These are phyloP conservation scores for Pestalotiopsis fici DNA, from an alignment of 2,329 filamentous ascomycete species.

Conservation along the genomic window DNA sequence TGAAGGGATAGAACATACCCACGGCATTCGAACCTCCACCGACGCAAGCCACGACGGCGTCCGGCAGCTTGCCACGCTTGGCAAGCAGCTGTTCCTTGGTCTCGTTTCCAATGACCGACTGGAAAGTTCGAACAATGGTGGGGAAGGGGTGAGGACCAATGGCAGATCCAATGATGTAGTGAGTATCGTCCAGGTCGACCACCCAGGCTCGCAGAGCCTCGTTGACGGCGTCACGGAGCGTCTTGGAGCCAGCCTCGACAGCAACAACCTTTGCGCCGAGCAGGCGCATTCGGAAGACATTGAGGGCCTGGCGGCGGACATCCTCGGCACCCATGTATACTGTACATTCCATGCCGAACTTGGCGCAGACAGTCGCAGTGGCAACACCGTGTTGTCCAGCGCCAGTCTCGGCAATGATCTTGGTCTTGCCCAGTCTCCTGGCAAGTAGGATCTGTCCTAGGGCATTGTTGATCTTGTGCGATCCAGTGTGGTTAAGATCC, in stretches of 20 bases:
- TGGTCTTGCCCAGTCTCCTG: slow-evolving; percentile 84
- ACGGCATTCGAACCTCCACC: slow-evolving; percentile 93
- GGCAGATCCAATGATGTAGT: slow-evolving; percentile 97
- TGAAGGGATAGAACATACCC: slow-evolving; percentile 98
- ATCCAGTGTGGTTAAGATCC: slow-evolving; percentile 96
- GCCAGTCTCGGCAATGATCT: slow-evolving; percentile 97
- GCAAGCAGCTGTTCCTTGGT: slow-evolving; percentile 89
- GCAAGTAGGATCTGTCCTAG: slow-evolving; percentile 91
- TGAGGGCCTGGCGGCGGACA: slow-evolving; percentile 91
- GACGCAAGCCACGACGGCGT: slow-evolving; percentile 95
- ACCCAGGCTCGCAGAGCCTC: slow-evolving; percentile 96
- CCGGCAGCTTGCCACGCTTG: slow-evolving; percentile 84
- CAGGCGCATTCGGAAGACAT: slow-evolving; percentile 98
- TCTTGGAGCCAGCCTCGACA: slow-evolving; percentile 86
- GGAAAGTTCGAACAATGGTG: slow-evolving; percentile 95
- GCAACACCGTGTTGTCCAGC: slow-evolving; percentile 98
- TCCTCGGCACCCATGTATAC: slow-evolving; percentile 99
- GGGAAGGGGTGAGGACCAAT: slow-evolving; percentile 98
- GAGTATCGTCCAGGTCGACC: slow-evolving; percentile 85
- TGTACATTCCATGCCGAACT: slow-evolving; percentile 97
- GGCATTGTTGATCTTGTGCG: slow-evolving; percentile 99
- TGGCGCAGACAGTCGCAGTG: slow-evolving; percentile 94
- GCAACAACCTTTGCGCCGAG: slow-evolving; percentile 91
- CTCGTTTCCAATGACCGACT: slow-evolving; percentile 93
- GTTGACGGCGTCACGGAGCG: slow-evolving; percentile 87